Base-by-base conservation (phyloP, 495 filamentous ascomycete genomes). In the Lepidopterella palustris region DNA sequence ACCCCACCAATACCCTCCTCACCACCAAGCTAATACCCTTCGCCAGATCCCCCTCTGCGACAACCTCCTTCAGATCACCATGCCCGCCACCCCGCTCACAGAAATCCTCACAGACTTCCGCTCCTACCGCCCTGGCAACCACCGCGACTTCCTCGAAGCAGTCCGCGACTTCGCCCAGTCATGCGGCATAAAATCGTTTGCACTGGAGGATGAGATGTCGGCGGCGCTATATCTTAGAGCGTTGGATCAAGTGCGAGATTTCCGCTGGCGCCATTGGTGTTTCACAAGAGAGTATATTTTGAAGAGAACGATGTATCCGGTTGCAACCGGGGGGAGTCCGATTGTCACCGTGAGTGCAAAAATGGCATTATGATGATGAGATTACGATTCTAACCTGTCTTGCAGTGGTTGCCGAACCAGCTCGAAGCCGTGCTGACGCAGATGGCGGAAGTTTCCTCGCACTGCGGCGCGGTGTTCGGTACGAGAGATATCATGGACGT, bases 221-320 rank as follows among this genome's bases (percentile, higher is more conserved):
- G 76, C 74, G 57, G 80, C 85, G 5, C 76, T 90, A 2, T 93
- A 91, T 73, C 77, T 96, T 4, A 77, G 79, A 63, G 78, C 83
- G 0, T 72, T 95, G 21, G 84, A 96, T 70, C 86, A 95, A 70
- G 87, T 96, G 10, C 84, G 91, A 53, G 89, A 91, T 66, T 96
- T 95, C 75, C 77, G 91, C 59, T 96, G 91, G 91, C 79, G 91
- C 3, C 91, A 95, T 67, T 96, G 91, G 91, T 84, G 90, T 61
- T 95, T 96, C 65, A 90, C 90, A n/a, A 77, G 89, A 21, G 91
- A 96, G 78, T 96, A 96, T 63, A 95, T 96, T 59, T 80, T 96
- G 55, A 89, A 88, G 67, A 80, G 84, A 58, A 93, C 88, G 0
- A 77, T 75, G 0, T 88, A 96, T 66, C 90, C 91, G 0, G 92